Evolutionary conservation across 1,139 yeast species (phyloP), one percentile per base, ranked within the genome.

Genomic region (Martiniozyma asiatica): DNA sequence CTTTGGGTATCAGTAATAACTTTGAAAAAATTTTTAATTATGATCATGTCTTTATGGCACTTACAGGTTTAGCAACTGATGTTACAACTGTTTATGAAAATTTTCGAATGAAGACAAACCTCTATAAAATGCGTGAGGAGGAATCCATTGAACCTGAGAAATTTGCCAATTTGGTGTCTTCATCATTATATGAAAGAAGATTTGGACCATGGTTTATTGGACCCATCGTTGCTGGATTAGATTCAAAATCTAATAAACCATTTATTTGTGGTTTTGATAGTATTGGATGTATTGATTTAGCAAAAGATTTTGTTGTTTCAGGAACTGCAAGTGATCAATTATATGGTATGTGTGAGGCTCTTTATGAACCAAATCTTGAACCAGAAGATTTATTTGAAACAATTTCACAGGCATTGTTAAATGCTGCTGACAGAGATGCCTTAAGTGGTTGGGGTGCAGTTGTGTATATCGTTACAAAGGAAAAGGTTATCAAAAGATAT

Each of bases 371-470:
- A 24, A 62, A 79, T 50, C 65, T 89, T 47, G 96, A 74, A 55
- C 89, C 98, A 5, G 98, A 92, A 44, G 96, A 89, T 53, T 65
- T 92, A 48, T 92, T 92, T 54, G 98, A 92, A 56, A 87, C 97
- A 27, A 80, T 87, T 45, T 78, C 94, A 46, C 99, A 92, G 59
- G 87, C 96, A 1, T 62, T 92, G 40, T 65, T 89, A 59, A 85
- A 81, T 55, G 97, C 96, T 14, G 93, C 81, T 26, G 99, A 92
- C 56, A 79, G 99, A 65, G 98, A 92, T 59, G 94, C 97, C 6
- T 66, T 92, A 41, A 77, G 94, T 30, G 98, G 98, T 39, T 89
- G 97, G 96, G 99, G 99, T 48, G 96, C 94, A 11, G 81, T 82
- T 20, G 98, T 92, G 23, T 87, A 89, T 56, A 63, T 92, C 37